A percentile compares a stretch with the other conserved stretches of the same genome.
phyloP scores from a whole-genome alignment of 331 rosid genomes.

The Malus hybrid region DNA sequence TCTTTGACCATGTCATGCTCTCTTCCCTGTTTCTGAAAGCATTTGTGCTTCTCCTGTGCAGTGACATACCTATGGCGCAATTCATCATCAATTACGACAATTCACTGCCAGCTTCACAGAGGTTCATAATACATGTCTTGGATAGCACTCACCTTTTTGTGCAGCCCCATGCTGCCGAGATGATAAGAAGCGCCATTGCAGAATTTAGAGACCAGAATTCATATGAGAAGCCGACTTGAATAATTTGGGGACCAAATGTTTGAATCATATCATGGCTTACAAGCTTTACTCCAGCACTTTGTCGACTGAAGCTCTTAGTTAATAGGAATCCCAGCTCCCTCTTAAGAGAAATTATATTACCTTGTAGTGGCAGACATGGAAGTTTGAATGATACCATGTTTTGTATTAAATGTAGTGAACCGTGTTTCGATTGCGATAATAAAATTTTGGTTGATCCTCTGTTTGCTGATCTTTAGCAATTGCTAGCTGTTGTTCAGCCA shows the following conservation, averaged over 20 bases:
- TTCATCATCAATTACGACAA: conserved; percentile 75
- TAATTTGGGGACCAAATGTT: not conserved
- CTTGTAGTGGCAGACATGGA: no score
- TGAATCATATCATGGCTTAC: no score
- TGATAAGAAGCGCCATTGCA: conserved; percentile 66
- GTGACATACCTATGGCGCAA: conserved; percentile 92
- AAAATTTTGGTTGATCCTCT: no score
- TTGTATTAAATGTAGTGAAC: no score
- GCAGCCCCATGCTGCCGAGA: conserved; percentile 64
- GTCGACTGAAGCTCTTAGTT: no score
- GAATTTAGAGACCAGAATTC: conserved; percentile 85
- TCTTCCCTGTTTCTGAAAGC: conserved; percentile 3
- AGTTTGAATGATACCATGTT: no score
- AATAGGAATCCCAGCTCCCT: no score
- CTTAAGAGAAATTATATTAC: no score
- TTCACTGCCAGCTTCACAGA: conserved; percentile 59
- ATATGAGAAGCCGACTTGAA: conserved; percentile 72
- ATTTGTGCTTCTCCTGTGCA: conserved; percentile 24
- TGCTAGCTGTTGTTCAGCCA: no score
- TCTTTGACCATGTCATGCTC: not conserved
- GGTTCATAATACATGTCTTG: conserved; percentile 73
- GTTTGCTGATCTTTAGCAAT: no score
- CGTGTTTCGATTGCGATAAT: not conserved
- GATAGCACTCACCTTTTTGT: conserved; percentile 81
- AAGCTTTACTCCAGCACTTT: no score